phyloP scores from a whole-genome alignment of 257 asterid species.

The Gardenia jasminoides region DNA sequence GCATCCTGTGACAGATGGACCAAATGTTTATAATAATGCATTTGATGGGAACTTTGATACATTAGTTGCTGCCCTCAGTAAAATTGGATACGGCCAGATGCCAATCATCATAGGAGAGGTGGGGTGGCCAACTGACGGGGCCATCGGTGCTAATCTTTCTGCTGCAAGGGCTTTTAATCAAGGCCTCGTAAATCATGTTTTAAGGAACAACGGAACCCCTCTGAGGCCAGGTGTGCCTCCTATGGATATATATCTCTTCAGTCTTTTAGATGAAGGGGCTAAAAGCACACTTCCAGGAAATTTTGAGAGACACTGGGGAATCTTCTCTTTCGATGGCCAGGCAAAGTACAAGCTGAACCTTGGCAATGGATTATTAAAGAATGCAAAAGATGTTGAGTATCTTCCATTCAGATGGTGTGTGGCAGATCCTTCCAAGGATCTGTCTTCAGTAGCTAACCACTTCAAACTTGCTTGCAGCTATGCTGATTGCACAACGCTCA shows the following conservation, averaged over 20 bases:
- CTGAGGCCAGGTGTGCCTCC: conserved; percentile 83
- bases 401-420: conserved; percentile 95
- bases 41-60: conserved; percentile 95
- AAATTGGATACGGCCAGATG: conserved; percentile 78
- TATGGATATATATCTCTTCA: conserved; percentile 69
- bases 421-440: conserved; percentile 69
- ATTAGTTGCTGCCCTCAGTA: conserved; percentile 68
- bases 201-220: conserved; percentile 75
- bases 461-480: conserved; percentile 67
- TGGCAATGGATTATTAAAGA: conserved; percentile 65
- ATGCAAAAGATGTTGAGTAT: conserved; percentile 68
- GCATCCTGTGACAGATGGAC: conserved; percentile 77
- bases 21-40: conserved; percentile 72
- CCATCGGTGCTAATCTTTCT: conserved; percentile 60
- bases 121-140: conserved; percentile 96
- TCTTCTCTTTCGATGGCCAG: conserved; percentile 90
- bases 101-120: conserved; percentile 84
- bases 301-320: conserved; percentile 96
- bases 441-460: conserved; percentile 59
- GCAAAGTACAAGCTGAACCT: conserved; percentile 79
- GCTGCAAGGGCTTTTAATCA: conserved; percentile 88
- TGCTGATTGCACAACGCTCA: conserved; percentile 89
- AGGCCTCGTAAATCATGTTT: conserved; percentile 61
- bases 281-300: conserved; percentile 84
- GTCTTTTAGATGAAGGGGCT: conserved; percentile 87